These are phyloP conservation scores for Fusarium equiseti DNA, from an alignment of 2,329 filamentous ascomycete species.

Conservation along the genomic window DNA sequence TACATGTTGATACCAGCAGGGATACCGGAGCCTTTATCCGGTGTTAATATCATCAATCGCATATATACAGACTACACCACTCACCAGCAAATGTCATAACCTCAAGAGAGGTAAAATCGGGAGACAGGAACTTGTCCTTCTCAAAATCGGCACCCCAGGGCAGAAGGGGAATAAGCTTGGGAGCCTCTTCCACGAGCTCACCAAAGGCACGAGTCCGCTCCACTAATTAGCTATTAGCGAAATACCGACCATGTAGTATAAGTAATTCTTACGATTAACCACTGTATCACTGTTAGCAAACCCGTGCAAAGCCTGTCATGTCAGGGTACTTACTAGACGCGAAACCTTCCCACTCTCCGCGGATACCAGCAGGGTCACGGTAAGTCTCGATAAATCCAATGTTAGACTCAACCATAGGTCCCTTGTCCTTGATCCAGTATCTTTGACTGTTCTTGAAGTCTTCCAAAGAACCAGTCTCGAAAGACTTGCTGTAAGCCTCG, in stretches of 20 bases:
- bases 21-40: slow-evolving; percentile 66
- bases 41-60: slow-evolving; percentile 50
- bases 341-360: slow-evolving; percentile 89
- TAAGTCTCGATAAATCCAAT: slow-evolving; percentile 90
- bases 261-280: slow-evolving; percentile 71
- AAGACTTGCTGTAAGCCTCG: slow-evolving; percentile 79
- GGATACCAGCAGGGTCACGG: slow-evolving; percentile 82
- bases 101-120: slow-evolving; percentile 95
- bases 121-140: slow-evolving; percentile 94
- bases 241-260: background rate
- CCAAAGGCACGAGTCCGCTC: slow-evolving; percentile 91
- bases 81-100: slow-evolving; percentile 78
- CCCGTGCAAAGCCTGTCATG: background rate
- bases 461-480: slow-evolving; percentile 78
- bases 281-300: slow-evolving; percentile 53
- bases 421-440: slow-evolving; percentile 85
- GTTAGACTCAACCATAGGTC: slow-evolving; percentile 82
- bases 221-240: slow-evolving; percentile 54
- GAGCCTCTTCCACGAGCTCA: slow-evolving; percentile 83
- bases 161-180: slow-evolving; percentile 85
- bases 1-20: slow-evolving; percentile 75
- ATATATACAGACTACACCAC: background rate
- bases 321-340: slow-evolving; percentile 64
- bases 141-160: slow-evolving; percentile 93
- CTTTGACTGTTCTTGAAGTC: slow-evolving; percentile 85